phyloP scores from a whole-genome alignment of 805 yeast genomes.

The Metschnikowia vanudenii region DNA sequence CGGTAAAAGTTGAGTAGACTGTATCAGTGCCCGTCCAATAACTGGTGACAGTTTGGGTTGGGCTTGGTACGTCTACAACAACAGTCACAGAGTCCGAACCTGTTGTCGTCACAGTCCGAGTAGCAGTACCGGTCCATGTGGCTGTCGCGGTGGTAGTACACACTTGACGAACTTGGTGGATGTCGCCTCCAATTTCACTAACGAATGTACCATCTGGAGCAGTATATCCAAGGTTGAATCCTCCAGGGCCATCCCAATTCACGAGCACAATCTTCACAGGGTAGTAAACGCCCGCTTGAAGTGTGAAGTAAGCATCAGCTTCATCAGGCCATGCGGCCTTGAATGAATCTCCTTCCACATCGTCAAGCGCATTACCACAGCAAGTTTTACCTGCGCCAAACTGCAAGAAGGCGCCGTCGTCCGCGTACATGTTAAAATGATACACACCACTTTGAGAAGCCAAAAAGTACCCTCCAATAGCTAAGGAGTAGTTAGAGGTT shows the following conservation, averaged over 20 bases:
- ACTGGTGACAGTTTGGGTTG: constrained; percentile 14
- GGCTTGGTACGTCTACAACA: constrained; percentile 18
- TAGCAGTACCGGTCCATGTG: constrained; percentile 3
- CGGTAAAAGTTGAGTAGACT: constrained; percentile 6
- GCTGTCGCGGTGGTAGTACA: constrained; percentile 4
- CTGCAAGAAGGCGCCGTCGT: constrained; percentile 10
- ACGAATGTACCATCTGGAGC: too few relatives aligned
- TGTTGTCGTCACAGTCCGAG: background rate
- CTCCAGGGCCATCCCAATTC: constrained; percentile 7
- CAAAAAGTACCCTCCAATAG: constrained; percentile 9
- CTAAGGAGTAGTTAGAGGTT: constrained; percentile 9
- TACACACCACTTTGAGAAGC: constrained; percentile 8
- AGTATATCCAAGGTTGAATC: too few relatives aligned
- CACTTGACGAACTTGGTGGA: background rate
- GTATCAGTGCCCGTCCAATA: constrained; percentile 15
- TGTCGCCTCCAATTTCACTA: too few relatives aligned
- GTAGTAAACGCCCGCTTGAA: constrained; percentile 8
- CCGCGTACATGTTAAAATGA: constrained; percentile 6
- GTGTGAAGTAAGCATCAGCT: background rate
- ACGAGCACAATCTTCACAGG: constrained; percentile 8
- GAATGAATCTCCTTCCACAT: constrained; percentile 6
- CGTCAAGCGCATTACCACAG: constrained; percentile 8
- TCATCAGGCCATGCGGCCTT: constrained; percentile 4
- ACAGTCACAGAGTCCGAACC: constrained; percentile 12
- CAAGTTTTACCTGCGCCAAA: constrained; percentile 8